These are phyloP conservation scores for Diaporthe ampelina DNA, from an alignment of 2,329 filamentous ascomycete genomes.

Conservation along the genomic window DNA sequence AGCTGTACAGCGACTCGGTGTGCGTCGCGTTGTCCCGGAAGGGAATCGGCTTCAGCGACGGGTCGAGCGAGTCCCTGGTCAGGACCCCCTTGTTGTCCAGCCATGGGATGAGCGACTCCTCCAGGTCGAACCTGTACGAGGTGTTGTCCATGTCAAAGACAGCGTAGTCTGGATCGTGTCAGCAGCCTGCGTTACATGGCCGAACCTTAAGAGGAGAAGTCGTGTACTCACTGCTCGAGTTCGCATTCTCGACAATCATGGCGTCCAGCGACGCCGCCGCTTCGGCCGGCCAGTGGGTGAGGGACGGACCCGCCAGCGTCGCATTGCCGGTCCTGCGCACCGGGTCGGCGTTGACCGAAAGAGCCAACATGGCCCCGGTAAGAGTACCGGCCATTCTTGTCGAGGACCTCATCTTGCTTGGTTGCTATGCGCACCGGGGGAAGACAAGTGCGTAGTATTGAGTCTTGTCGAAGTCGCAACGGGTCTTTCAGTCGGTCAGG, in stretches of 20 bases:
- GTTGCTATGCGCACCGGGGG: neutral
- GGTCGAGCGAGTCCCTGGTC: constrained; percentile 57
- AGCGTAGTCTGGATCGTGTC: constrained; percentile 48
- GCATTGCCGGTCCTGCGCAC: constrained; percentile 19
- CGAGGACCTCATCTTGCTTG: constrained; percentile 24
- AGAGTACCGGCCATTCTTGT: constrained; percentile 24
- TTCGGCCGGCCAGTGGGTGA: constrained; percentile 53
- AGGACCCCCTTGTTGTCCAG: constrained; percentile 58
- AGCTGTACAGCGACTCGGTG: constrained; percentile 60
- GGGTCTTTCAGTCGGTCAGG: neutral
- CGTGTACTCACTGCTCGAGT: constrained; percentile 47
- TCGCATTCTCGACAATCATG: constrained; percentile 56
- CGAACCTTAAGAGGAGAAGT: too few species aligned
- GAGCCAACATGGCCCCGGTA: constrained; percentile 27
- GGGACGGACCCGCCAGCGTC: constrained; percentile 40
- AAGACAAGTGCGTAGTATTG: neutral
- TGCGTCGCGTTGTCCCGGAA: constrained; percentile 56
- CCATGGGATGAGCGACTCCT: constrained; percentile 59
- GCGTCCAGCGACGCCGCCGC: constrained; percentile 53
- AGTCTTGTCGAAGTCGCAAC: constrained; percentile 1
- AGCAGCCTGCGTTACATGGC: neutral
- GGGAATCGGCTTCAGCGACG: constrained; percentile 55
- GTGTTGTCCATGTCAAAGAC: constrained; percentile 63
- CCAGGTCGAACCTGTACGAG: constrained; percentile 57
- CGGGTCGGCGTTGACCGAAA: constrained; percentile 20